phyloP scores from a whole-genome alignment of 2,329 filamentous ascomycete genomes.

The Cladophialophora carrionii region DNA sequence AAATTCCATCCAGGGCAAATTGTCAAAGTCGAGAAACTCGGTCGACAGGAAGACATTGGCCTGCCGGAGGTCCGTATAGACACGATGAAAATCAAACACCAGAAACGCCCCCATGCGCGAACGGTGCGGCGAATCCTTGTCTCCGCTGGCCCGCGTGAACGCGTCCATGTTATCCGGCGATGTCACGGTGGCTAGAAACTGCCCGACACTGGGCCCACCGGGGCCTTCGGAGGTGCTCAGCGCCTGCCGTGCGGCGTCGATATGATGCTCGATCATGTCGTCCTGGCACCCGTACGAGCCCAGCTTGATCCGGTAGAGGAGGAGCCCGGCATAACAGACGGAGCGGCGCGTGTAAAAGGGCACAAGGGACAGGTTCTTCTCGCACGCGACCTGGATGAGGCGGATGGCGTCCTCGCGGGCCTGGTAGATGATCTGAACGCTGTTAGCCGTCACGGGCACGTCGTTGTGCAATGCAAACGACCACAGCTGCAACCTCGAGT shows the following conservation, averaged over 20 bases:
- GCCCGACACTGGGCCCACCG: background rate
- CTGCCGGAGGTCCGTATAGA: slow-evolving; percentile 13
- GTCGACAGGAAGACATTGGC: slow-evolving; percentile 10
- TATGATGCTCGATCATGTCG: slow-evolving; percentile 22
- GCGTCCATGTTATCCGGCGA: slow-evolving; percentile 21
- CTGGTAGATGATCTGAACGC: slow-evolving; percentile 13
- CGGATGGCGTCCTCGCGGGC: slow-evolving; percentile 21
- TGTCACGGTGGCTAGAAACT: slow-evolving; percentile 15
- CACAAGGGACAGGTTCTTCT: slow-evolving; percentile 23
- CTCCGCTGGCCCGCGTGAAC: slow-evolving; percentile 13
- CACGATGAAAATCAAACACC: slow-evolving; percentile 15
- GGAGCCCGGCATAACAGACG: slow-evolving; percentile 25
- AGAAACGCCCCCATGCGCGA: slow-evolving; percentile 20
- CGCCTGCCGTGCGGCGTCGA: slow-evolving; percentile 18
- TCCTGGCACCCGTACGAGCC: slow-evolving; percentile 20
- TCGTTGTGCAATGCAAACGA: slow-evolving; percentile 26
- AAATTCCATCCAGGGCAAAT: background rate
- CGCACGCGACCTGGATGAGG: slow-evolving; percentile 23
- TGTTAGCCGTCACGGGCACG: slow-evolving; percentile 19
- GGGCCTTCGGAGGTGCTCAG: slow-evolving; percentile 7
- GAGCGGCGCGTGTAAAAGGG: slow-evolving; percentile 25
- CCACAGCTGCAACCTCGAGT: slow-evolving; percentile 26
- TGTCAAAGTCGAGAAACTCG: slow-evolving; percentile 23
- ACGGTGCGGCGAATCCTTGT: slow-evolving; percentile 18
- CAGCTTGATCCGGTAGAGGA: slow-evolving; percentile 26